Conservation (phyloP, 2,329 filamentous ascomycete genomes). For the Fusarium robinianum region DNA sequence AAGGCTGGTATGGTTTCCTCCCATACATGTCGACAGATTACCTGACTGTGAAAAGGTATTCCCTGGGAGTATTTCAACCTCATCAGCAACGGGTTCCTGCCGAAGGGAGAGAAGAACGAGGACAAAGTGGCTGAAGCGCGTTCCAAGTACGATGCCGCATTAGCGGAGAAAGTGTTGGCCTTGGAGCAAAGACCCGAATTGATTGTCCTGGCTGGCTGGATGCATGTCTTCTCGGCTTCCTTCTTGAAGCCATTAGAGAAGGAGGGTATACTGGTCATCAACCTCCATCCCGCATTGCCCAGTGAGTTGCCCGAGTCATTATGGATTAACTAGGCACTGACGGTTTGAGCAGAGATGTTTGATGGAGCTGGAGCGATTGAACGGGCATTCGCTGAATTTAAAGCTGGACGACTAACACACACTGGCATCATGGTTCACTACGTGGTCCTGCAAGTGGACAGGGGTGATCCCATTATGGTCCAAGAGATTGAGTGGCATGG, state of each 20-base stretch:
- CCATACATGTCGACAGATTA: neutral
- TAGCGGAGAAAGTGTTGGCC: constrained; percentile 68
- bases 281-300: constrained; percentile 77
- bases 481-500: constrained; percentile 69
- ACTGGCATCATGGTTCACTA: constrained; percentile 92
- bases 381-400: constrained; percentile 74
- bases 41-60: constrained; percentile 45
- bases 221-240: constrained; percentile 74
- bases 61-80: constrained; percentile 83
- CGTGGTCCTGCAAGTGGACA: constrained; percentile 79
- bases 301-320: constrained; percentile 45
- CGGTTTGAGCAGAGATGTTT: constrained; percentile 60
- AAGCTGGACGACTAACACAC: constrained; percentile 65
- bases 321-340: constrained; percentile 44
- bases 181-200: constrained; percentile 65
- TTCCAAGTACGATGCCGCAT: constrained; percentile 73
- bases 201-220: constrained; percentile 83
- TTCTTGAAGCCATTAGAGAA: constrained; percentile 72
- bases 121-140: constrained; percentile 60
- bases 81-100: constrained; percentile 67
- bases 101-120: constrained; percentile 64
- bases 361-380: constrained; percentile 80
- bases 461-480: constrained; percentile 73
- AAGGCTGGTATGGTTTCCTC: constrained; percentile 48
- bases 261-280: constrained; percentile 72